Base-by-base conservation (phyloP, 2,329 filamentous ascomycete species). In the Tolypocladium ovalisporum region DNA sequence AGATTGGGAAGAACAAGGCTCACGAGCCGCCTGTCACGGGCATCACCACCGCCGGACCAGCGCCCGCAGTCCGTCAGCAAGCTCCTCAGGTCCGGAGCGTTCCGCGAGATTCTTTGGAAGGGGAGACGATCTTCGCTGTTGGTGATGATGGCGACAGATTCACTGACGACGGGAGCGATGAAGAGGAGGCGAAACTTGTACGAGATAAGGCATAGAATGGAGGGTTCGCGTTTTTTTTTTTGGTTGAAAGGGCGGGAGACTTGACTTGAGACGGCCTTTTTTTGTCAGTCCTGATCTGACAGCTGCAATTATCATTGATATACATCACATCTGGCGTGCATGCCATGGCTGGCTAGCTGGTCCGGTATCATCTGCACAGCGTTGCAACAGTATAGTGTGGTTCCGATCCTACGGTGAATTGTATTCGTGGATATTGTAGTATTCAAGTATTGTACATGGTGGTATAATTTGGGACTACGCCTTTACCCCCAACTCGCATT, bases 71-170 rank as follows among this genome's bases (percentile, higher is more conserved):
- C 27, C 63, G 68, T 32, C 54, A 62, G 36, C 63, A 58, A 39
- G 57, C 63, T 40, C 56, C 63, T 44, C 56, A 63, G 24, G 62
- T 57, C 27, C 62, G 70, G 49, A 67, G 58, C 71, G 82, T 64
- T 77, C 75, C 75, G 19, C 74, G 80, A 19, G 78, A 82, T 57
- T 83, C 80, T 2, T 70, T 83, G 37, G 92, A 97, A 61, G 91
- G 91, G 13, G 94, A 97, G 74, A 96, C 92, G 0, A 95, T 97
- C 61, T 97, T 97, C 66, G 93, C 93, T 1, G 89, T 97, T 13
- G 93, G 91, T 13, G 92, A 96, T 65, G 87, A 88, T 57, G 83
- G 77, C 1, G 90, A 94, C 67, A 90, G 87, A 68, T 93, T 91
- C 78, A 90, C 87, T 19, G 89, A 90, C 57, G 87, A 89, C 57